Evolutionary conservation across 2,329 filamentous ascomycete genomes (phyloP).

Genomic region (Talaromyces sp.): DNA sequence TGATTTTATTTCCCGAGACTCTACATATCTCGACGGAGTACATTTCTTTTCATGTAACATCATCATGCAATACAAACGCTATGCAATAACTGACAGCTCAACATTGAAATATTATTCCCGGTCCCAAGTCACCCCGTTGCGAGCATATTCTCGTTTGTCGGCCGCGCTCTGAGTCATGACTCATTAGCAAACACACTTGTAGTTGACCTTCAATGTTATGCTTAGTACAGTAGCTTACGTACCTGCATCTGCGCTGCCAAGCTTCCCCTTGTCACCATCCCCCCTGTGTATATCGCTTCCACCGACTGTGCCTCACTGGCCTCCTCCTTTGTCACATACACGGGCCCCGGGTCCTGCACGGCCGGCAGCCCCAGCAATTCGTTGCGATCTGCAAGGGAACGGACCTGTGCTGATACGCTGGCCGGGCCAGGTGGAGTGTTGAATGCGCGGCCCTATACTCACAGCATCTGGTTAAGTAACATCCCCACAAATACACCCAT

Average conservation of each 20-base stretch:
- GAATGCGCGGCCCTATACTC: conserved; percentile 27
- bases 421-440: conserved; percentile 25
- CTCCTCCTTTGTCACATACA: conserved; percentile 29
- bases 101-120: conserved; percentile 9
- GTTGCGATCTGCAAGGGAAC: conserved; percentile 29
- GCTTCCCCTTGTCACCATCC: conserved; percentile 25
- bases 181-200: background rate
- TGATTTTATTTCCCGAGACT: background rate
- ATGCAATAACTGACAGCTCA: background rate
- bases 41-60: background rate
- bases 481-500: background rate
- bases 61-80: background rate
- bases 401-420: conserved; percentile 27
- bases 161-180: conserved; percentile 24
- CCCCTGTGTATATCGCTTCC: conserved; percentile 23
- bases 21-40: background rate
- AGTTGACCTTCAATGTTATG: too few species aligned
- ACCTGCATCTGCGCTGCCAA: conserved; percentile 31
- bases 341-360: conserved; percentile 16
- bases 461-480: background rate
- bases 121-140: conserved; percentile 13
- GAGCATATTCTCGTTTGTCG: conserved; percentile 26
- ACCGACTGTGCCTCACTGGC: conserved; percentile 26
- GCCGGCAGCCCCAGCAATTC: conserved; percentile 24
- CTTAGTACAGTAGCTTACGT: conserved; percentile 8